Percentiles rank a stretch among this genome's conserved stretches.
These are phyloP conservation scores for Globisporangium nagaii DNA, from an alignment of 352 stramenopile species.

Conservation along the genomic window DNA sequence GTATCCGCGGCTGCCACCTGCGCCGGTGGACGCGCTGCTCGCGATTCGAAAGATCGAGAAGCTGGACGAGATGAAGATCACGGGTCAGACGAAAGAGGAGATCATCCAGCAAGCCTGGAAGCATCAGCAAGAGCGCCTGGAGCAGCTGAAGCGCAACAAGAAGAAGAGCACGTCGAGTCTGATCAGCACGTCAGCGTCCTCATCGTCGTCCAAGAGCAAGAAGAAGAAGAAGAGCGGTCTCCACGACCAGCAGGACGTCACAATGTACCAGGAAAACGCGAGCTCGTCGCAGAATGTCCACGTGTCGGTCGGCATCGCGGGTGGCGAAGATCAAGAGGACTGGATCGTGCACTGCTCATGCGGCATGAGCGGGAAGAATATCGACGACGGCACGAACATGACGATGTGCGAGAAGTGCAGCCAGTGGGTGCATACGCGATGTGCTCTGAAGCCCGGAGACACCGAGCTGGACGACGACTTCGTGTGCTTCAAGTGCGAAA, in stretches of 20 bases:
- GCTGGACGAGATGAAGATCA: constrained; percentile 50
- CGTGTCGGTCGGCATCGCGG: not conserved
- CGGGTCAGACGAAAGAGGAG: constrained; percentile 25
- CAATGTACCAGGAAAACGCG: not conserved
- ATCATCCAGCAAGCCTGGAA: constrained; percentile 29
- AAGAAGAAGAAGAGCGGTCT: constrained; percentile 26
- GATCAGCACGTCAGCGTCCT: not conserved
- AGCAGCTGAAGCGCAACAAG: constrained; percentile 23
- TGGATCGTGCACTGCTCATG: constrained; percentile 67
- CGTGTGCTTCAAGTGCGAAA: constrained; percentile 22
- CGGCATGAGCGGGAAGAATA: constrained; percentile 46
- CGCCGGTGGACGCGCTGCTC: constrained; percentile 59
- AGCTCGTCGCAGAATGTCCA: not conserved
- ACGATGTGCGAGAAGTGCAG: constrained; percentile 33
- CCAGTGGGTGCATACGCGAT: constrained; percentile 22
- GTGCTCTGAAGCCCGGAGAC: constrained; percentile 6
- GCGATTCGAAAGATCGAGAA: constrained; percentile 43
- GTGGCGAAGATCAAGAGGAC: constrained; percentile 24
- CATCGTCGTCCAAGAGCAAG: constrained; percentile 15
- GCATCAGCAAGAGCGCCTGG: constrained; percentile 30
- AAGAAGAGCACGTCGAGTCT: constrained; percentile 25
- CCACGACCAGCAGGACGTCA: not conserved
- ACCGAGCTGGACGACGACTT: constrained; percentile 7
- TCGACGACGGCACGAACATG: constrained; percentile 37
- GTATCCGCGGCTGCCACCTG: constrained; percentile 48